These are phyloP conservation scores for Neospermospora avenae DNA, from an alignment of 2,329 filamentous ascomycete species.

Conservation along the genomic window DNA sequence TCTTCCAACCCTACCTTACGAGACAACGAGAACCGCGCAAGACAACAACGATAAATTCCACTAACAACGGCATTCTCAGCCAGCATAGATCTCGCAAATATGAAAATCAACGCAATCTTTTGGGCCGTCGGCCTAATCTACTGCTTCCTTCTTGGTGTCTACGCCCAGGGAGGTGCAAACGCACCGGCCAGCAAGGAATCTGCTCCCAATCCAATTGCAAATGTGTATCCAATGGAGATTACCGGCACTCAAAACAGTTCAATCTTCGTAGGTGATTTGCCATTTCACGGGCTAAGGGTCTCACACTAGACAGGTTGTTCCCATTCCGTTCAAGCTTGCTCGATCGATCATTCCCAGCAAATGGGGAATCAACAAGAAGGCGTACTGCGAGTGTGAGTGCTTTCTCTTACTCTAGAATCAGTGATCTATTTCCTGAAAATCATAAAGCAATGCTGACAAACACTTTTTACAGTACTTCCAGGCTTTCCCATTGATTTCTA, in stretches of 20 bases:
- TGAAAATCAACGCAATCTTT: background rate
- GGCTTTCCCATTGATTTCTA: conserved; percentile 42
- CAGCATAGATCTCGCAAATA: background rate
- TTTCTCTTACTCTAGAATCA: background rate
- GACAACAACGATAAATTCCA: background rate
- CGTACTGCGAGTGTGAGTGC: conserved; percentile 37
- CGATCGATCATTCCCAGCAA: conserved; percentile 46
- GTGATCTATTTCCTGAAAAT: background rate
- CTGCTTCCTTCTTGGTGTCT: background rate
- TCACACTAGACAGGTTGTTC: conserved; percentile 39
- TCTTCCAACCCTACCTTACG: no score
- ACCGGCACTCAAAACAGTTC: conserved; percentile 55
- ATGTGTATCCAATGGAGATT: conserved; percentile 44
- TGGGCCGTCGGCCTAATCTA: background rate
- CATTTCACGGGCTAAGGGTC: background rate
- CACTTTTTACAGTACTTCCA: conserved; percentile 39
- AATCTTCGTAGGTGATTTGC: conserved; percentile 42
- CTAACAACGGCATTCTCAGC: background rate
- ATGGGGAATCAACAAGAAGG: conserved; percentile 48
- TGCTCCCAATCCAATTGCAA: conserved; percentile 47
- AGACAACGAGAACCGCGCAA: no score
- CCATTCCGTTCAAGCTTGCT: conserved; percentile 46
- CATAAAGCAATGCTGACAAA: background rate
- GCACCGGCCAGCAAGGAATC: conserved; percentile 14
- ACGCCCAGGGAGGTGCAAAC: background rate